A percentile compares a stretch with the other conserved stretches of the same genome.
Conservation (phyloP, 164 flowering plant species). For the Aristolochia fimbriata region DNA sequence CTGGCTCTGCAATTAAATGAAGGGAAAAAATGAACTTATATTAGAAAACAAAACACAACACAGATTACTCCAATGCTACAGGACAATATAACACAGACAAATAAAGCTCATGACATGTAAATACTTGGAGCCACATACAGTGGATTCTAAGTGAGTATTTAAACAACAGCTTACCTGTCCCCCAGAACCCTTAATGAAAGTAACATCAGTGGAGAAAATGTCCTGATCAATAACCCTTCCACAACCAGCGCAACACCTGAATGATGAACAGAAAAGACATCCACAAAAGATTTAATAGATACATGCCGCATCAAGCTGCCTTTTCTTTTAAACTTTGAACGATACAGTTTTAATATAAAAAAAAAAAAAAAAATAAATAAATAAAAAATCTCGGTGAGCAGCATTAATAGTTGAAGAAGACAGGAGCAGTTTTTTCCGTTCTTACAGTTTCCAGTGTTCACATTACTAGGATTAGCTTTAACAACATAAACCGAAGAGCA, state of each 20-base stretch:
- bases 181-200: conserved; percentile 6
- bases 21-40: neutral
- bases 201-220: conserved; percentile 1
- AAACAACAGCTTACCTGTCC: conserved; percentile 3
- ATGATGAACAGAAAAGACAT: neutral
- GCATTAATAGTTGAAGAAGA: too few relatives aligned
- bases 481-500: neutral
- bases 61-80: neutral
- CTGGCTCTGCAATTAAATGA: conserved; percentile 1
- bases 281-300: too few relatives aligned
- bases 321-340: neutral
- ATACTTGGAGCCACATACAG: neutral
- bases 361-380: neutral
- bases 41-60: neutral
- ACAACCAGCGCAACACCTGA: conserved; percentile 7
- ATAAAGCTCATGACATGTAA: neutral
- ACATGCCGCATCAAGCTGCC: neutral
- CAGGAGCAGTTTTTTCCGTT: too few relatives aligned
- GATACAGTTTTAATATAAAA: too few relatives aligned
- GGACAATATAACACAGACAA: neutral
- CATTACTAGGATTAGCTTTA: too few relatives aligned
- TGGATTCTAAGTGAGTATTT: neutral
- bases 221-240: conserved; percentile 11
- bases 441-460: too few relatives aligned
- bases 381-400: too few relatives aligned